Percentiles rank a stretch among this genome's conserved stretches.
phyloP scores from a whole-genome alignment of 805 yeast species.

The Kodamaea sagamina region DNA sequence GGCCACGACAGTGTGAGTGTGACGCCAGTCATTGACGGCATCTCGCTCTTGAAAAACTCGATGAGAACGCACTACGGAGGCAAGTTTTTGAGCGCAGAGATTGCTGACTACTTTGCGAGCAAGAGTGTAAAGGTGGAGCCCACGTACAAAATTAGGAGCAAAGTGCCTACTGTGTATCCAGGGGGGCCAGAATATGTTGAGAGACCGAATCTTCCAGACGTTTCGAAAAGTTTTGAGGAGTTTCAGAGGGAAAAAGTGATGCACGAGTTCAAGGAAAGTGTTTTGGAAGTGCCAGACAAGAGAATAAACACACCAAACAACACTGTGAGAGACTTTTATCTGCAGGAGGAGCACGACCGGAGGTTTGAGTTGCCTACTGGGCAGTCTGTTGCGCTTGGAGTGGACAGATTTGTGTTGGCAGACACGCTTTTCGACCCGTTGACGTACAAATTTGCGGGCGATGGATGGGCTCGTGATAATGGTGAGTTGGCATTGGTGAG shows the following conservation, averaged over 20 bases:
- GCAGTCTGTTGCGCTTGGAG: conserved; percentile 58
- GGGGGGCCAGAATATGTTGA: conserved; percentile 26
- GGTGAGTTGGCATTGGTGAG: conserved; percentile 54
- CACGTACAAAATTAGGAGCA: conserved; percentile 52
- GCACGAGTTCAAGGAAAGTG: conserved; percentile 76
- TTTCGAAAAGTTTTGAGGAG: conserved; percentile 53
- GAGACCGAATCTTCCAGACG: conserved; percentile 24
- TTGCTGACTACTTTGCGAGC: conserved; percentile 41
- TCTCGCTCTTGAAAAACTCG: conserved; percentile 68
- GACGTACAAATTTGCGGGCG: conserved; percentile 36
- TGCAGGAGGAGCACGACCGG: conserved; percentile 37
- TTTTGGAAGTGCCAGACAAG: conserved; percentile 56
- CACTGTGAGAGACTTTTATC: conserved; percentile 28
- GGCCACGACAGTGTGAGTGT: conserved; percentile 79
- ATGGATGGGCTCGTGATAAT: conserved; percentile 41
- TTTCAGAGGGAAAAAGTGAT: conserved; percentile 57
- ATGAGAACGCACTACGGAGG: conserved; percentile 78
- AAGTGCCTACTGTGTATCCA: conserved; percentile 38
- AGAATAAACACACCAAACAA: conserved; percentile 23
- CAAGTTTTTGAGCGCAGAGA: conserved; percentile 56
- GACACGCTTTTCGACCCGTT: conserved; percentile 74
- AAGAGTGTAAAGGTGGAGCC: conserved; percentile 33
- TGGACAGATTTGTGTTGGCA: conserved; percentile 62
- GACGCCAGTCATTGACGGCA: conserved; percentile 82
- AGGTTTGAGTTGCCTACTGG: conserved; percentile 79